Evolutionary conservation across 2,329 filamentous ascomycete species (phyloP), one percentile per base, ranked within the genome.

Genomic region (Aspergillus pseudoterreus): DNA sequence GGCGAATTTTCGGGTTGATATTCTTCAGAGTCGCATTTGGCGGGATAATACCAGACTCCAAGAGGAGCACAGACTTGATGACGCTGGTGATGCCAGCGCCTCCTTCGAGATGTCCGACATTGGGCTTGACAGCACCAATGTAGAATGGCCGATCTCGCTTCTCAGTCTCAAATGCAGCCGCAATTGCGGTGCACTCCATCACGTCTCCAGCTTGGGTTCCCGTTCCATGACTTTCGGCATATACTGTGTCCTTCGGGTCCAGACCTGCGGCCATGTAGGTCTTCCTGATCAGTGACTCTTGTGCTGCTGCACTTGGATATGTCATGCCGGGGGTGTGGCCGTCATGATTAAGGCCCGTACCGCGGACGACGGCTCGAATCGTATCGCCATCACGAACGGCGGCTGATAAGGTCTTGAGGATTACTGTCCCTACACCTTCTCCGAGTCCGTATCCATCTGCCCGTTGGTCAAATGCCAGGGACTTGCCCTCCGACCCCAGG

Each of bases 361-460:
- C 59, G 2, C 67, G 60, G 19, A 71, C 63, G n/a, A 69, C 57
- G 22, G 66, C 65, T 12, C 72, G 62, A 33, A 78, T 70, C 1
- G 65, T 55, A 45, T 78, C 74, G 1, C 70, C 70, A 52, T 77
- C 2, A 71, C 61, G 2, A 59, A 62, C 0, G 82, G 59, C 2
- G 61, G 67, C 61, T 82, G 83, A 0, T 84, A 53, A 1, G 82
- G 62, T 68, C 68, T 43, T 0, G 83, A 50, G 0, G 68, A 43
- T 43, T 15, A 43, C 42, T 21, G 42, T 65, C 1, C 71, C 72
- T 9, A 79, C 60, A 1, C 79, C 79, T 47, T 83, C 81, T 3
- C 75, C 78, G 2, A 78, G 69, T 30, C 66, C 76, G 63, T 70
- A 78, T 19, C 77, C 79, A 53, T 78, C 21, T 4, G 69, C 67